Conservation (phyloP, 352 stramenopile genomes). For the Phytopythium boreale region DNA sequence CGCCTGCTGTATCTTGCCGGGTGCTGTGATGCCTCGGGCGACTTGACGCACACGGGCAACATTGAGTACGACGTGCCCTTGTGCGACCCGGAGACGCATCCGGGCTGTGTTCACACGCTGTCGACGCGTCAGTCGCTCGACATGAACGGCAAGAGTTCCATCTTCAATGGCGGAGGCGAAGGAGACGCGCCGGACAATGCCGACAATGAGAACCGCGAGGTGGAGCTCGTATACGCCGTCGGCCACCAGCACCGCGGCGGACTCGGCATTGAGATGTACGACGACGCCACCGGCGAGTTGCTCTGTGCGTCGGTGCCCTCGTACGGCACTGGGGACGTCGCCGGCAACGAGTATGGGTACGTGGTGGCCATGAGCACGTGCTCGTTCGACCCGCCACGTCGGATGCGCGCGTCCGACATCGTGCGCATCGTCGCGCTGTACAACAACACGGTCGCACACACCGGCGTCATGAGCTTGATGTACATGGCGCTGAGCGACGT, state of each 20-base stretch:
- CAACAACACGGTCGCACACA: constrained; percentile 78
- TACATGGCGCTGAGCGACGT: constrained; percentile 75
- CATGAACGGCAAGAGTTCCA: constrained; percentile 23
- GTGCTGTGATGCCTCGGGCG: constrained; percentile 70
- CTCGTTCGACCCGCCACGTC: constrained; percentile 66
- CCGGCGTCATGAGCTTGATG: constrained; percentile 76
- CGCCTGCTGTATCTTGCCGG: constrained; percentile 61
- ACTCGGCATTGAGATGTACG: constrained; percentile 69
- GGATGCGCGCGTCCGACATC: constrained; percentile 66
- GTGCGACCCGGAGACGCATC: constrained; percentile 60
- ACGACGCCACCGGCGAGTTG: constrained; percentile 62
- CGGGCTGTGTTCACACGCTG: constrained; percentile 76
- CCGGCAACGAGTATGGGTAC: constrained; percentile 73
- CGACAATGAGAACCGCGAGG: constrained; percentile 28
- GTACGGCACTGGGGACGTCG: constrained; percentile 54
- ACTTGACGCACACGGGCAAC: constrained; percentile 59
- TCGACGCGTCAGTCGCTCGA: constrained; percentile 64
- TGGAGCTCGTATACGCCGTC: constrained; percentile 78
- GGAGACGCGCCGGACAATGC: not conserved
- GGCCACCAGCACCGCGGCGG: constrained; percentile 75
- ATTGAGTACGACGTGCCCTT: constrained; percentile 76
- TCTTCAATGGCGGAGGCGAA: constrained; percentile 2
- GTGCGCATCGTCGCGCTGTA: constrained; percentile 75
- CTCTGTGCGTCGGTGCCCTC: constrained; percentile 62
- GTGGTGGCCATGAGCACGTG: constrained; percentile 72